Conservation (phyloP, 352 stramenopile genomes). For the Thalassiosira hispida region DNA sequence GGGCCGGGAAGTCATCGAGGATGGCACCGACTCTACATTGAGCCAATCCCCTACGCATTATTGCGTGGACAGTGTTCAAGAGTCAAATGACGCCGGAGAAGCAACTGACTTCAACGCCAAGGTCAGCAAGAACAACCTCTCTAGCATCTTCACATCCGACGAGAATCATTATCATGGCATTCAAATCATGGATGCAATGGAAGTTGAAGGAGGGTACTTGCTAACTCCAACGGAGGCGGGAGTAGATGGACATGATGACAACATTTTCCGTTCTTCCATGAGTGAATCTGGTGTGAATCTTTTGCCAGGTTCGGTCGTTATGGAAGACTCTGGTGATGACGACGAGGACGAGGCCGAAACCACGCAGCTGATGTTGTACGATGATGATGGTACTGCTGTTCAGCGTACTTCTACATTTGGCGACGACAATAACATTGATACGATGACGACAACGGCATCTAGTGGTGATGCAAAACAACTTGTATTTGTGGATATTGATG, state of each 20-base stretch:
- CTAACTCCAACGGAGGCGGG: slow-evolving; percentile 24
- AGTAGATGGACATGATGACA: slow-evolving; percentile 13
- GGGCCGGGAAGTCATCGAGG: background rate
- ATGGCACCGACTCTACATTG: too few relatives aligned
- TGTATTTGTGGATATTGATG: too few relatives aligned
- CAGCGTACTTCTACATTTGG: slow-evolving; percentile 24
- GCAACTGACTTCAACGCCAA: background rate
- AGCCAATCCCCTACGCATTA: too few relatives aligned
- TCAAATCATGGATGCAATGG: slow-evolving; percentile 37
- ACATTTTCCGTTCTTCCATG: slow-evolving; percentile 25
- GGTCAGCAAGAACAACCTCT: too few relatives aligned
- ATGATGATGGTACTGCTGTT: slow-evolving; percentile 43
- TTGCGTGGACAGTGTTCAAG: too few relatives aligned
- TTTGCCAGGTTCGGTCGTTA: slow-evolving; percentile 15
- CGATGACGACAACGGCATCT: slow-evolving; percentile 15
- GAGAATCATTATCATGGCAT: slow-evolving; percentile 20
- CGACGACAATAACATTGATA: slow-evolving; percentile 5
- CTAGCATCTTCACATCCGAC: too few relatives aligned
- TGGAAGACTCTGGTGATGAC: slow-evolving; percentile 52
- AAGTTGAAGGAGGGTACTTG: slow-evolving; percentile 16
- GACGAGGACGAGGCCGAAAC: slow-evolving; percentile 18
- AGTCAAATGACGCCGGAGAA: background rate
- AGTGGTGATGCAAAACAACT: background rate
- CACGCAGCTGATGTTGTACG: slow-evolving; percentile 16
- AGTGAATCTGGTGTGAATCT: slow-evolving; percentile 16